phyloP scores from a whole-genome alignment of 148 eudicot species.

The Fagopyrum esculentum region DNA sequence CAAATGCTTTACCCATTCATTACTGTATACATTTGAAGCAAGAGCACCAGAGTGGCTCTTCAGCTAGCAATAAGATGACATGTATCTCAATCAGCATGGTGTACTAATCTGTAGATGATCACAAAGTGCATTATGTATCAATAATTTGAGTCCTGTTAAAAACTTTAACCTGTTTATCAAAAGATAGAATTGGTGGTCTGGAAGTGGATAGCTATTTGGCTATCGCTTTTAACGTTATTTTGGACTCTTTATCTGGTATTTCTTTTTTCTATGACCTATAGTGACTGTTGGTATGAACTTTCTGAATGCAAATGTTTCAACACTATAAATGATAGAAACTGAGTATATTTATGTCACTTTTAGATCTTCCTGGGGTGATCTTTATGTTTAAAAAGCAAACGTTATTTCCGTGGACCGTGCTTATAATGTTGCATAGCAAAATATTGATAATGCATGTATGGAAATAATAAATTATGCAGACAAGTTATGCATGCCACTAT shows the following conservation, averaged over 20 bases:
- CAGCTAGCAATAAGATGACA: no score
- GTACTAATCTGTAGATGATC: no score
- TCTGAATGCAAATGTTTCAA: neutral
- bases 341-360: neutral
- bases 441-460: neutral
- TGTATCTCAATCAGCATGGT: no score
- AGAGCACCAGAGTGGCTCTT: no score
- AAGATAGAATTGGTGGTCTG: no score
- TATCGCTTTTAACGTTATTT: neutral
- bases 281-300: neutral
- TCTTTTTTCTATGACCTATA: neutral
- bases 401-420: neutral
- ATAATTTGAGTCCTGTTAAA: no score
- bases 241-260: neutral
- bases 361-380: neutral
- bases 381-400: no score
- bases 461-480: neutral
- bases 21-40: no score
- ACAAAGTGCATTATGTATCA: no score
- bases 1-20: no score
- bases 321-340: neutral
- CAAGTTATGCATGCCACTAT: neutral
- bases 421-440: neutral
- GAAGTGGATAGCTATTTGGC: no score
- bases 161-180: no score